Evolutionary conservation across 345 rosid genomes (phyloP), one percentile per base, ranked within the genome.

Genomic region (Rhodamnia argentea): DNA sequence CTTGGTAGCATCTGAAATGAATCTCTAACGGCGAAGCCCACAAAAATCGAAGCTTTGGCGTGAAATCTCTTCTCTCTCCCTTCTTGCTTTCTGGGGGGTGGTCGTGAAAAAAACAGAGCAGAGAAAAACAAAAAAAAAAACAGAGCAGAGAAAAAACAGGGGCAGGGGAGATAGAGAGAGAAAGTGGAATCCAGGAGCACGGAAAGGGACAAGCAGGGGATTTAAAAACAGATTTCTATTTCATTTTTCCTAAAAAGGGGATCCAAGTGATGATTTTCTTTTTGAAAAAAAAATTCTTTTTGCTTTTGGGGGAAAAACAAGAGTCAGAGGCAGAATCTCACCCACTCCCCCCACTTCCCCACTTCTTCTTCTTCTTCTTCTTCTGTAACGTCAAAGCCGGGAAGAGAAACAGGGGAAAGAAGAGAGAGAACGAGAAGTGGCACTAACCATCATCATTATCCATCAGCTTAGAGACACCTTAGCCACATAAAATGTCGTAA

Each of bases 181-280:
- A 86, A 55, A 47, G 62, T 53, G 90, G 96, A 90, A 88, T 89
- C 91, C 87, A 87, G 91, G 86, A 91, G 84, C 87, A 83, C 74
- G 86, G 90, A 94, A 54, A 87, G 84, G 94, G 92, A 94, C 87
- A 88, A 84, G 15, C 75, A 20, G 23, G 6, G 76, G 44, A 11
- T 15, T 64, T 37, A 2, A 8, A 29, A 64, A 37, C 40, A 70
- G 32, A 62, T 26, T 32, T 4, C 40, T 6, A 5, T 1, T 29
- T 62, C 57, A n/a, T 82, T 60, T 85, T 87, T 85, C 64, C 83
- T n/a, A 85, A 88, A 86, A 32, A 64, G 47, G 78, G 13, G 12
- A 62, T 62, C 75, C 44, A 16, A 10, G 57, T 9, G 23, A 54
- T 29, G 78, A 10, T 70, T 32, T 32, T 18, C 32, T 23, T 32